Base-by-base conservation (phyloP, 129 eudicot genomes). In the Chrysanthemum makinoi region DNA sequence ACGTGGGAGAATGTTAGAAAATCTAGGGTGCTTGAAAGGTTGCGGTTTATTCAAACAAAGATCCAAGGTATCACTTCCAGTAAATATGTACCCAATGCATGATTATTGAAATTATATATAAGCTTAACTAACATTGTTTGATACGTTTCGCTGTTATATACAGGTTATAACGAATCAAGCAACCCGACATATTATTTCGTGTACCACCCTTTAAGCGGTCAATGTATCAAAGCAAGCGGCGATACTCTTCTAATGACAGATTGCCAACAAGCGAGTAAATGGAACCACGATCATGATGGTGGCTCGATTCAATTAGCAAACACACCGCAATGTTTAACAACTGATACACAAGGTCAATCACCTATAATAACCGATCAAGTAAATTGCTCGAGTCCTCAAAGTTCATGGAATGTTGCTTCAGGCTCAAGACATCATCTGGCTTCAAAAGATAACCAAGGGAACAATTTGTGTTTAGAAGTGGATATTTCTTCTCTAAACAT, bases 141-240 rank as follows among this genome's bases (percentile, higher is more conserved):
- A 59, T 59, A 14, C 47, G 22, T 5, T 62, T 10, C 10, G 30
- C 1, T 33, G 39, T 33, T 20, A 54, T 17, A 65, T 51, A 64
- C 13, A 75, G 79, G 63, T 54, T 10, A 72, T 18, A 72, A 52
- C 6, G 68, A 20, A 46, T 73, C 79, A 18, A 67, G 39, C 6
- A 65, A 75, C 16, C 52, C 70, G 35, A 76, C 74, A 50, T 66
- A 74, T 26, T 67, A 77, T 46, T 16, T 86, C 28, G 56, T 89
- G 77, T 86, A 79, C 75, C 96, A 86, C 57, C 93, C 90, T 35
- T 76, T 76, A 67, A 86, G 82, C 2, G 96, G 96, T 3, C 75
- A 61, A 10, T 89, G 96, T 72, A 79, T 80, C 18, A 62, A 77
- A 18, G 66, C 72, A n/a, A 72, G 62, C 26, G 56, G 39, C 39